phyloP scores from a whole-genome alignment of 2,329 filamentous ascomycete genomes.

The Bipolaris cookei region DNA sequence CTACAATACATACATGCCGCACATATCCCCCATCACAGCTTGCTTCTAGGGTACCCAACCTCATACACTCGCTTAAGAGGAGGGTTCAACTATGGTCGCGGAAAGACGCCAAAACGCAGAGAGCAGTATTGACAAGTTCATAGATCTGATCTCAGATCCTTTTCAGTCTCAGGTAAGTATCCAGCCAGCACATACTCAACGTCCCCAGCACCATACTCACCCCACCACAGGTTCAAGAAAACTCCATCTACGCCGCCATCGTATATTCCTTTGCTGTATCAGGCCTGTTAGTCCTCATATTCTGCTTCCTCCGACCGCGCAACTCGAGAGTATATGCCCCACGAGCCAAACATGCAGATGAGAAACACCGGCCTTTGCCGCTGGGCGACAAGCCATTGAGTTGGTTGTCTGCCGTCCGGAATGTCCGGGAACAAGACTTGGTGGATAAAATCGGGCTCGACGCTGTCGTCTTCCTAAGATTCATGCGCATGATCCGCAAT shows the following conservation, averaged over 20 bases:
- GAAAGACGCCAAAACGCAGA: slow-evolving; percentile 17
- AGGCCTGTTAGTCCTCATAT: slow-evolving; percentile 73
- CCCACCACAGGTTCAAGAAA: slow-evolving; percentile 58
- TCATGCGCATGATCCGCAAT: slow-evolving; percentile 87
- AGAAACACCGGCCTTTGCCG: slow-evolving; percentile 83
- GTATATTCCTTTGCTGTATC: slow-evolving; percentile 80
- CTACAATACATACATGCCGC: background rate
- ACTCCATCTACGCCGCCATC: slow-evolving; percentile 79
- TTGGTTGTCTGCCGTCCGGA: slow-evolving; percentile 79
- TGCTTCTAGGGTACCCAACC: background rate
- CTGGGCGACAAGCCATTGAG: slow-evolving; percentile 85
- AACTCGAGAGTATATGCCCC: slow-evolving; percentile 93
- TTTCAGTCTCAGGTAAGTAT: slow-evolving; percentile 44
- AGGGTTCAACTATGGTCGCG: slow-evolving; percentile 18
- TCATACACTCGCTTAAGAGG: slow-evolving; percentile 9
- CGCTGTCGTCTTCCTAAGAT: slow-evolving; percentile 86
- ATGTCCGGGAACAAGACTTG: slow-evolving; percentile 76
- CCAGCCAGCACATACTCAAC: background rate
- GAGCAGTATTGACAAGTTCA: slow-evolving; percentile 44
- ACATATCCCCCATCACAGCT: background rate
- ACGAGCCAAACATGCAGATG: slow-evolving; percentile 89
- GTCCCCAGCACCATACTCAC: background rate
- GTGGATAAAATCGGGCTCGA: slow-evolving; percentile 88
- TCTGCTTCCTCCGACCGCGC: slow-evolving; percentile 88
- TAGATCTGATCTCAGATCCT: slow-evolving; percentile 50